Evolutionary conservation across 352 stramenopile species (phyloP).

Genomic region (Halophytophthora batemanensis): DNA sequence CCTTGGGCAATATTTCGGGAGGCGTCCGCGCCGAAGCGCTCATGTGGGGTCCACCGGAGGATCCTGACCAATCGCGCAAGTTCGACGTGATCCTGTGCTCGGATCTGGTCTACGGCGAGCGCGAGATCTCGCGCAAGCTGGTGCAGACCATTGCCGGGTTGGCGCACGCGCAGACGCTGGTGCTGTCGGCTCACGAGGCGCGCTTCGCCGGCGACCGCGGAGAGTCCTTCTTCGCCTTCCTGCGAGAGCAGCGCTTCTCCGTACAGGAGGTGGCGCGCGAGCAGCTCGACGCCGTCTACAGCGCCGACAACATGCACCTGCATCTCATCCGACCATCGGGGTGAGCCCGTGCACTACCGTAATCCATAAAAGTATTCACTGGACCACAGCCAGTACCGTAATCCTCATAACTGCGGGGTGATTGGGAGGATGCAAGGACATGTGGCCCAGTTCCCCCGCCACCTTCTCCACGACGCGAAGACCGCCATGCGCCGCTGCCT

Average conservation of each 20-base stretch:
- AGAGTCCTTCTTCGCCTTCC: constrained; percentile 38
- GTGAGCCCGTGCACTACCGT: too few relatives aligned
- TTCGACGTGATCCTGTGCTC: constrained; percentile 62
- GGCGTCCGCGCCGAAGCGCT: constrained; percentile 22
- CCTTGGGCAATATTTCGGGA: constrained; percentile 16
- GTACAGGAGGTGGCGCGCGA: constrained; percentile 30
- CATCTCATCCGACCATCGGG: constrained; percentile 34
- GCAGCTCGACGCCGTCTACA: constrained; percentile 38
- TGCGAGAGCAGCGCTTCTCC: constrained; percentile 26
- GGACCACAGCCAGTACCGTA: background rate
- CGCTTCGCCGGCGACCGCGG: constrained; percentile 53
- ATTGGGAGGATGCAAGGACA: too few relatives aligned
- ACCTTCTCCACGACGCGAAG: constrained; percentile 2
- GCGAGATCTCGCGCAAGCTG: constrained; percentile 36
- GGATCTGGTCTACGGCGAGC: constrained; percentile 54
- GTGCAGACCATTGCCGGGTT: constrained; percentile 39
- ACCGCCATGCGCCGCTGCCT: constrained; percentile 11
- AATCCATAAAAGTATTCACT: too few relatives aligned
- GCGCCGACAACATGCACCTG: constrained; percentile 39
- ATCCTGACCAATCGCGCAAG: constrained; percentile 4
- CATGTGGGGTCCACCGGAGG: constrained; percentile 40
- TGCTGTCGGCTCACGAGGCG: constrained; percentile 51
- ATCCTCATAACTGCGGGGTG: too few relatives aligned
- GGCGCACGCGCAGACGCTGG: constrained; percentile 29
- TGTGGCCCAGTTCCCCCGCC: too few relatives aligned